Percentiles rank a stretch among this genome's conserved stretches.
Conservation (phyloP, 148 eudicot genomes). For the Nepenthes gracilis region DNA sequence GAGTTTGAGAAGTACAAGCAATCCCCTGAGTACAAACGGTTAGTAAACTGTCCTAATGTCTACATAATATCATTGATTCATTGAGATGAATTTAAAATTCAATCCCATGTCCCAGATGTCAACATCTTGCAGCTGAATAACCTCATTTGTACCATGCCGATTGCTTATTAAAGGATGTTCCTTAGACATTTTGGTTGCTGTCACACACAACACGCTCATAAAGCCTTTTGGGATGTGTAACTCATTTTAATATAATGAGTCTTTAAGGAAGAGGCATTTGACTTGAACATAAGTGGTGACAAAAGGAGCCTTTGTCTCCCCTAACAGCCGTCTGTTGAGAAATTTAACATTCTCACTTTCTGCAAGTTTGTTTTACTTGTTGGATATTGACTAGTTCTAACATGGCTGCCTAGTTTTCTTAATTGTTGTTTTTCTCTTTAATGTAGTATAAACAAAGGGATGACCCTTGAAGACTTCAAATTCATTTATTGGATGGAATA, state of each 20-base stretch:
- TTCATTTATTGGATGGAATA: conserved; percentile 99
- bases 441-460: conserved; percentile 78
- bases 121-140: not conserved
- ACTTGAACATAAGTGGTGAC: too few species aligned
- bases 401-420: not conserved
- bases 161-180: too few species aligned
- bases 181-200: too few species aligned
- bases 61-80: not conserved
- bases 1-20: conserved; percentile 95
- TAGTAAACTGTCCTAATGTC: conserved; percentile 10
- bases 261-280: too few species aligned
- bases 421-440: not conserved
- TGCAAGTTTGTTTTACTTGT: too few species aligned
- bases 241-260: too few species aligned
- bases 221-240: too few species aligned
- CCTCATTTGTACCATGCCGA: not conserved
- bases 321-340: not conserved
- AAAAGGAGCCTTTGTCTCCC: not conserved
- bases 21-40: conserved; percentile 93
- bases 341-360: too few species aligned
- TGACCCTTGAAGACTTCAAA: conserved; percentile 84
- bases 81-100: not conserved
- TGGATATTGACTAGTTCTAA: not conserved
- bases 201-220: too few species aligned
- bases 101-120: too few species aligned